Evolutionary conservation across 345 rosid genomes (phyloP).

Genomic region (Theobroma cacao): DNA sequence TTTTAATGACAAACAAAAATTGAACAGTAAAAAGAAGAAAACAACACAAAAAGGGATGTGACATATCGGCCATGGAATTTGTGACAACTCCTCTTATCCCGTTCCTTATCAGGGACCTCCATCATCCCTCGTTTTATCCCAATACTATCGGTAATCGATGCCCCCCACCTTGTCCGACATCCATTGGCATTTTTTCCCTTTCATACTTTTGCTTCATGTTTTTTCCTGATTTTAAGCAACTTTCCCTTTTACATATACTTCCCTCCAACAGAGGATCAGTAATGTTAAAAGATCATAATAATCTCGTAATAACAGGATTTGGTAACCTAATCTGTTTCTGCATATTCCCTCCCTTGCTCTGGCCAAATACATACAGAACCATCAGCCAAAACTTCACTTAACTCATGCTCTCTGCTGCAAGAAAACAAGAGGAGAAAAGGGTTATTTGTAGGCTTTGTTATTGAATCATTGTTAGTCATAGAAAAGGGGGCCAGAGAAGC

Average conservation of each 20-base stretch:
- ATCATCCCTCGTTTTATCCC: background rate
- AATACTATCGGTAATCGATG: background rate
- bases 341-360: background rate
- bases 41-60: background rate
- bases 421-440: background rate
- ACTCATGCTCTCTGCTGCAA: background rate
- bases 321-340: too few species aligned
- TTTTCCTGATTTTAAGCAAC: background rate
- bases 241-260: background rate
- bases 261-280: background rate
- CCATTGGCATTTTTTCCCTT: background rate
- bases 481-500: too few species aligned
- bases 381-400: background rate
- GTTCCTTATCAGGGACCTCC: background rate
- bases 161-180: background rate
- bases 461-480: background rate
- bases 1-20: slow-evolving; percentile 14
- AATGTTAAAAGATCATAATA: too few species aligned
- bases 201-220: background rate
- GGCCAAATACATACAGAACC: background rate
- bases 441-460: background rate
- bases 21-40: background rate
- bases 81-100: background rate
- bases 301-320: too few species aligned
- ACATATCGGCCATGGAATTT: background rate